phyloP scores from a whole-genome alignment of 495 filamentous ascomycete species.

The Daldinia grandis region DNA sequence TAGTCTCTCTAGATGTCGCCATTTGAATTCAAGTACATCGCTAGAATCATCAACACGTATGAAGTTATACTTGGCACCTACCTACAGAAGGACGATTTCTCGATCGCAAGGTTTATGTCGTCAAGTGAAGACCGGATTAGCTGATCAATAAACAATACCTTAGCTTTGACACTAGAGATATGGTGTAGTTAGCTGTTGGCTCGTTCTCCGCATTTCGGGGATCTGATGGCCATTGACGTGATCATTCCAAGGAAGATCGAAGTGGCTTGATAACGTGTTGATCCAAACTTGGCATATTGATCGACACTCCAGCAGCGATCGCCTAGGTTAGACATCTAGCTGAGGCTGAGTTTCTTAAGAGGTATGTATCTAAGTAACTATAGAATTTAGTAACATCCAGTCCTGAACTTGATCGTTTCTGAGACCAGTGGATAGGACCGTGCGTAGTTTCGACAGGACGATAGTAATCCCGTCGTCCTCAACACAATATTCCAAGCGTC shows the following conservation, averaged over 20 bases:
- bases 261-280: constrained; percentile 10
- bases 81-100: neutral
- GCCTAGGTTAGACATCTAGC: neutral
- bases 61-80: neutral
- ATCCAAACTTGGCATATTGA: constrained; percentile 14
- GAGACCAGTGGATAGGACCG: neutral
- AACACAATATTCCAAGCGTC: neutral
- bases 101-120: constrained; percentile 5
- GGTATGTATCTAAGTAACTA: no score
- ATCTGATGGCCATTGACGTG: neutral
- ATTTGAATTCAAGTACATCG: neutral
- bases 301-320: constrained; percentile 2
- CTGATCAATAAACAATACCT: constrained; percentile 2
- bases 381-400: neutral
- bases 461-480: neutral
- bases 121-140: constrained; percentile 22
- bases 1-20: neutral
- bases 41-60: neutral
- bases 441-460: neutral
- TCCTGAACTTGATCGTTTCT: no score
- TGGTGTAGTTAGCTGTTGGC: neutral
- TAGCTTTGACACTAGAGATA: neutral
- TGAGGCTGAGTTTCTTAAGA: neutral
- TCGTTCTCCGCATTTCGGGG: constrained; percentile 20
- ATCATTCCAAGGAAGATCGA: constrained; percentile 18